Conservation (phyloP, 1,284 basidiomycete species). For the Ceratorhiza oryzae-sativae region DNA sequence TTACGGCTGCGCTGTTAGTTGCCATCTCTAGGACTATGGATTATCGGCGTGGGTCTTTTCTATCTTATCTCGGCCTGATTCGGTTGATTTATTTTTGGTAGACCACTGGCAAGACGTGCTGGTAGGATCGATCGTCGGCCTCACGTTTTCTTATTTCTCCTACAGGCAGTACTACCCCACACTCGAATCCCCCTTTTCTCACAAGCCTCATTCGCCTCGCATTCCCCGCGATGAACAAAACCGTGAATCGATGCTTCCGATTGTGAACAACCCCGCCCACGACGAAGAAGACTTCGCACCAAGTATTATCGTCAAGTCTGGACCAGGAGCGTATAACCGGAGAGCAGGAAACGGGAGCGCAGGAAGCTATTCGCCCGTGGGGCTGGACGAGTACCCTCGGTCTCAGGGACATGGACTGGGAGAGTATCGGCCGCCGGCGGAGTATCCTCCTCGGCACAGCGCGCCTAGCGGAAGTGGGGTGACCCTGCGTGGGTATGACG, state of each 20-base stretch:
- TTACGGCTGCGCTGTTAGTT: slow-evolving; percentile 82
- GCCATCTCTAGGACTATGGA: slow-evolving; percentile 93
- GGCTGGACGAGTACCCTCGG: neutral
- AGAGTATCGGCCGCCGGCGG: too few species aligned
- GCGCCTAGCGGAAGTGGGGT: neutral
- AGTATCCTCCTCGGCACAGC: neutral
- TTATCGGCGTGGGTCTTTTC: slow-evolving; percentile 69
- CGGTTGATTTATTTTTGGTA: slow-evolving; percentile 47
- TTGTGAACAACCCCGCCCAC: neutral
- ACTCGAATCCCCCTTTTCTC: slow-evolving; percentile 64
- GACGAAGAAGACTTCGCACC: slow-evolving; percentile 13
- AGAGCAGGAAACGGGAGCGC: neutral
- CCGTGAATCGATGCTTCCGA: slow-evolving; percentile 22
- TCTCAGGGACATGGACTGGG: neutral
- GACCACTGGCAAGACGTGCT: slow-evolving; percentile 91
- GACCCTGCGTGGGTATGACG: neutral
- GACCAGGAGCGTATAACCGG: neutral
- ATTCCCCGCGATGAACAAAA: slow-evolving; percentile 24
- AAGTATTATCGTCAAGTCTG: neutral
- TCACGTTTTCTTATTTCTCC: slow-evolving; percentile 74
- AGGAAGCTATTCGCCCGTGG: slow-evolving; percentile 6
- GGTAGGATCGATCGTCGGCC: slow-evolving; percentile 79
- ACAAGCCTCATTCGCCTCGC: slow-evolving; percentile 79
- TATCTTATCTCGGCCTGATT: neutral
- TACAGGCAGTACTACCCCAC: slow-evolving; percentile 84